Percentiles rank a stretch among this genome's conserved stretches.
phyloP scores from a whole-genome alignment of 1,284 basidiomycete species.

The Trichosporon ovoides region DNA sequence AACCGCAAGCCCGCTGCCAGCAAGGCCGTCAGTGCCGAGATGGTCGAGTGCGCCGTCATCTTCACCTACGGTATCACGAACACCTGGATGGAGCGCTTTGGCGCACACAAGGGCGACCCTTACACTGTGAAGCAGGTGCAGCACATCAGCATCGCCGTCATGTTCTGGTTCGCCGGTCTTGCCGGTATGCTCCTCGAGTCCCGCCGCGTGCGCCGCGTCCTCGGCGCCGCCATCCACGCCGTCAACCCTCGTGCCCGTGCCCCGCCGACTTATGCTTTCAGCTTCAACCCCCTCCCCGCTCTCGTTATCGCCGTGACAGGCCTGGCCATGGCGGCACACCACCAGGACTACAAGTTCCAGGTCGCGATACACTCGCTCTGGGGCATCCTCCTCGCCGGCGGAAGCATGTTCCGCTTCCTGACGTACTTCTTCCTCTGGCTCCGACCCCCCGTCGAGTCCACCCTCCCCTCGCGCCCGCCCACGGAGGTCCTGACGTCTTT shows the following conservation, averaged over 20 bases:
- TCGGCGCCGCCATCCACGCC: constrained; percentile 27
- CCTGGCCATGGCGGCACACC: constrained; percentile 91
- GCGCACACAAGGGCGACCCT: constrained; percentile 70
- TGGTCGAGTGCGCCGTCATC: constrained; percentile 79
- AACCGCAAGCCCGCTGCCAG: constrained; percentile 53
- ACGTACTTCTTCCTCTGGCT: constrained; percentile 96
- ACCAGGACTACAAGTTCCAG: constrained; percentile 68
- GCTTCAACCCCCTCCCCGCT: constrained; percentile 92
- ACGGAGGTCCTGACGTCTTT: constrained; percentile 87
- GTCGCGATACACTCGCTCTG: constrained; percentile 85
- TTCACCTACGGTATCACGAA: constrained; percentile 86
- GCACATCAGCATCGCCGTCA: constrained; percentile 82
- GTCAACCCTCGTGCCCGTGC: constrained; percentile 49
- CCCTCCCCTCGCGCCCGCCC: constrained; percentile 84
- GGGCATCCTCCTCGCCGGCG: constrained; percentile 84
- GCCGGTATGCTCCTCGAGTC: constrained; percentile 88
- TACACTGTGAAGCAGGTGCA: constrained; percentile 90
- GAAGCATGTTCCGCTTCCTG: constrained; percentile 53
- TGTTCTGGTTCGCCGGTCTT: constrained; percentile 90
- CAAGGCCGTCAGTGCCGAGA: constrained; percentile 66
- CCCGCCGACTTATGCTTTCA: constrained; percentile 67
- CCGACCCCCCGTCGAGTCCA: constrained; percentile 56
- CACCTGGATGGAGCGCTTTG: constrained; percentile 96
- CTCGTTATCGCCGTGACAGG: constrained; percentile 90
- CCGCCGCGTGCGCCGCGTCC: constrained; percentile 56